These are phyloP conservation scores for Apiotrichum gamsii DNA, from an alignment of 1,284 basidiomycete genomes.

Conservation along the genomic window DNA sequence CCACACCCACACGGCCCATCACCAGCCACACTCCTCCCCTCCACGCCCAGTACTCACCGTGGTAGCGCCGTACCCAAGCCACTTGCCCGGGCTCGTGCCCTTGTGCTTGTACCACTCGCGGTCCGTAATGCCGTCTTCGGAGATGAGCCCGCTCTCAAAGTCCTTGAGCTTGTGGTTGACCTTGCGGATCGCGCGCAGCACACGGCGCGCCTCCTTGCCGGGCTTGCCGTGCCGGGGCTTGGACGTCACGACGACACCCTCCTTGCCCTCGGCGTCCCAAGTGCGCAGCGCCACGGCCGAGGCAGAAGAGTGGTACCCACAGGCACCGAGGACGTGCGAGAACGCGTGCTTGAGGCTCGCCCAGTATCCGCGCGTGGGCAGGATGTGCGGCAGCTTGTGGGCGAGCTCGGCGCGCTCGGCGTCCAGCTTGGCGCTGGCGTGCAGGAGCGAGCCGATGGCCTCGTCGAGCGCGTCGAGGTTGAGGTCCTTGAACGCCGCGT, in stretches of 20 bases:
- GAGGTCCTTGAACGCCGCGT: conserved; percentile 24
- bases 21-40: too few relatives aligned
- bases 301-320: not conserved
- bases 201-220: conserved; percentile 54
- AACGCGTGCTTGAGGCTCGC: not conserved
- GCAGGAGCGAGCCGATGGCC: conserved; percentile 54
- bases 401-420: conserved; percentile 26
- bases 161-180: conserved; percentile 65
- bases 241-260: not conserved
- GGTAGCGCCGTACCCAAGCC: conserved; percentile 73
- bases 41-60: conserved; percentile 25
- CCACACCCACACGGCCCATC: too few relatives aligned
- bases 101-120: conserved; percentile 81
- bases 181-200: conserved; percentile 57
- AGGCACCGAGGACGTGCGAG: not conserved
- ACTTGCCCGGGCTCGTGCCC: conserved; percentile 82
- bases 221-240: too few relatives aligned
- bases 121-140: conserved; percentile 65
- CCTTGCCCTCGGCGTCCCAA: not conserved
- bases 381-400: conserved; percentile 42
- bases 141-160: conserved; percentile 83
- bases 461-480: conserved; percentile 52
- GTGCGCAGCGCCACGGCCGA: not conserved
- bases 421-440: conserved; percentile 56
- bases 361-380: conserved; percentile 20